Evolutionary conservation across 1,139 yeast species (phyloP).

Genomic region (Yamadazyma jaroonii): DNA sequence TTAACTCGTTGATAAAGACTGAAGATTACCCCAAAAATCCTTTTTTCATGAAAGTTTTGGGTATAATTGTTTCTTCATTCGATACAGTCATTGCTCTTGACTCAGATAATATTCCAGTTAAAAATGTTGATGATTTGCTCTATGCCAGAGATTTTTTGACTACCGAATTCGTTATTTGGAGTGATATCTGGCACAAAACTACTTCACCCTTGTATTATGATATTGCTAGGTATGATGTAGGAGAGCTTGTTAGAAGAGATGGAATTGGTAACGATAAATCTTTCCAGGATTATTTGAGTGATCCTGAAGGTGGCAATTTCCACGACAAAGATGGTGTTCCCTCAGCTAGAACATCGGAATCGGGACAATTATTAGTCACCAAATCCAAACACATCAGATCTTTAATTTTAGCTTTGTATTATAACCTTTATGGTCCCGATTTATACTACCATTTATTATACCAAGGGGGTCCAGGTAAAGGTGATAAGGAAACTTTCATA

Average conservation of each 20-base stretch:
- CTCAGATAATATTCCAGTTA: slow-evolving; percentile 34
- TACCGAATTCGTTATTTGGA: slow-evolving; percentile 37
- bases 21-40: background rate
- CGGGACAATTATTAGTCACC: slow-evolving; percentile 46
- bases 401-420: slow-evolving; percentile 51
- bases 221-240: slow-evolving; percentile 28
- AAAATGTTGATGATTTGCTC: slow-evolving; percentile 29
- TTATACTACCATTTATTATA: slow-evolving; percentile 30
- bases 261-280: slow-evolving; percentile 28
- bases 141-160: slow-evolving; percentile 23
- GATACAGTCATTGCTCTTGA: slow-evolving; percentile 35
- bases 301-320: slow-evolving; percentile 16
- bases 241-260: slow-evolving; percentile 27
- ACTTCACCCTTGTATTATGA: slow-evolving; percentile 35
- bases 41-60: slow-evolving; percentile 25
- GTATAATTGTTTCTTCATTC: slow-evolving; percentile 32
- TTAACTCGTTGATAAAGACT: slow-evolving; percentile 15
- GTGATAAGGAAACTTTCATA: slow-evolving; percentile 39
- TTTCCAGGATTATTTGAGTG: slow-evolving; percentile 20
- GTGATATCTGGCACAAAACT: slow-evolving; percentile 37
- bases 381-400: slow-evolving; percentile 50
- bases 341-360: slow-evolving; percentile 25
- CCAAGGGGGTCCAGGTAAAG: slow-evolving; percentile 39
- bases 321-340: slow-evolving; percentile 37
- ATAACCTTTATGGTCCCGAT: slow-evolving; percentile 47